A percentile compares a stretch with the other conserved stretches of the same genome.
phyloP scores from a whole-genome alignment of 202 grass and related monocot genomes.

The Saccharum hybrid region DNA sequence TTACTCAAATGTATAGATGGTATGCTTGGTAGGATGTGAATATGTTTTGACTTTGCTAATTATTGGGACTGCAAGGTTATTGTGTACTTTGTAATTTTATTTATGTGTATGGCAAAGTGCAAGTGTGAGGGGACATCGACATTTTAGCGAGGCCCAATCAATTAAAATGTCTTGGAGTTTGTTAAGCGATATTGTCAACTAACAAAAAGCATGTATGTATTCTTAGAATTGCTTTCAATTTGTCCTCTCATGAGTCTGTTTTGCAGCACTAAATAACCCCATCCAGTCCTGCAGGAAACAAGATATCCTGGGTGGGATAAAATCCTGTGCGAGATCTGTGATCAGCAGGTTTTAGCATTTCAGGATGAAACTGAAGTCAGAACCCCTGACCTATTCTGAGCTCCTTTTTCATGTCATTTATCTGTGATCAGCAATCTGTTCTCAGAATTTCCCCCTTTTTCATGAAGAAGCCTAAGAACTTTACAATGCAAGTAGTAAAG shows the following conservation, averaged over 20 bases:
- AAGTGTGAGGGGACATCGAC: neutral
- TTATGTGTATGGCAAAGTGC: neutral
- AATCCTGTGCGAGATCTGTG: neutral
- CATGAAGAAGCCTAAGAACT: constrained; percentile 29
- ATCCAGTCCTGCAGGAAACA: neutral
- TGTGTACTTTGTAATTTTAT: constrained; percentile 1
- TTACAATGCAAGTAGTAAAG: neutral
- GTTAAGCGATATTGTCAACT: neutral
- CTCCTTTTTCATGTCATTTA: neutral
- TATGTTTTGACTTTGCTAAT: neutral
- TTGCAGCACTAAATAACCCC: neutral
- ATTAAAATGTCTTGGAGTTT: neutral
- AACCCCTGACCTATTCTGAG: neutral
- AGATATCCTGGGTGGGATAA: neutral
- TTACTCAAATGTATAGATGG: constrained; percentile 35
- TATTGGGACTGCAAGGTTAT: neutral
- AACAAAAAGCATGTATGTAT: neutral
- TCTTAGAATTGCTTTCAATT: neutral
- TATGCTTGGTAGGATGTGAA: neutral
- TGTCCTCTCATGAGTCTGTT: neutral
- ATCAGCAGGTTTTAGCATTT: neutral
- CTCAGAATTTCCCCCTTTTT: neutral
- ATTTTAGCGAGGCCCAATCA: neutral
- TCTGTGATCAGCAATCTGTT: neutral
- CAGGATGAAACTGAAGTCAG: neutral